Base-by-base conservation (phyloP, 371 early-diverging fungal species). In the Paraphysoderma sedebokerense region DNA sequence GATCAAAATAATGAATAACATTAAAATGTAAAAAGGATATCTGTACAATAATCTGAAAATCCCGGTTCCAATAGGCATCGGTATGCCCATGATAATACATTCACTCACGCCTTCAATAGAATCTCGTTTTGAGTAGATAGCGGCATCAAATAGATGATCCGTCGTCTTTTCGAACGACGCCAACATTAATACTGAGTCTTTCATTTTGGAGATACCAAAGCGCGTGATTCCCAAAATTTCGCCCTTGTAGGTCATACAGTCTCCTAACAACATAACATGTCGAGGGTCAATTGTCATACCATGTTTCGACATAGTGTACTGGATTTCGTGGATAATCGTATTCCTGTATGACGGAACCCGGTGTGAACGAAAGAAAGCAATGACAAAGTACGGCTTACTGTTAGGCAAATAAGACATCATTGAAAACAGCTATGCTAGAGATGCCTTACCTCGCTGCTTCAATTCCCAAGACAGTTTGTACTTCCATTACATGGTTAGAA, bases 91-190 rank as follows among this genome's bases (percentile, higher is more conserved):
- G 80, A 99, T 86, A 36, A 99, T 92, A 67, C 92, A 95, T 63
- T 98, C 98, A 3, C 95, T 85, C 22, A 99, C 93, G 53, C 98
- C 98, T 50, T 76, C 76, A 61, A 92, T 92, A 54, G 82, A 81
- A 65, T 96, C 97, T 40, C 82, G 41, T 57, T 98, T 93, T 50
- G 95, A 96, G 32, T 72, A 74, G 29, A 85, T 81, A 2, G 98
- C 98, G 7, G 98, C 98, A 42, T 99, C 98, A 68, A 98, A 72
- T 50, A 99, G 71, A 66, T 98, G 86, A 66, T 99, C 99, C 0
- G 97, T 98, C 0, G 99, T 99, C 67, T 99, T 98, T 66, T 99
- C 99, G 54, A 99, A 99, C 5, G 99, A 92, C 59, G 89, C 88
- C 38, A 98, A 76, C 79, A 93, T 95, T 45, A 99, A 68, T 13